A percentile compares a stretch with the other conserved stretches of the same genome.
Conservation (phyloP, 2,329 filamentous ascomycete genomes). For the Alternaria postmessia region DNA sequence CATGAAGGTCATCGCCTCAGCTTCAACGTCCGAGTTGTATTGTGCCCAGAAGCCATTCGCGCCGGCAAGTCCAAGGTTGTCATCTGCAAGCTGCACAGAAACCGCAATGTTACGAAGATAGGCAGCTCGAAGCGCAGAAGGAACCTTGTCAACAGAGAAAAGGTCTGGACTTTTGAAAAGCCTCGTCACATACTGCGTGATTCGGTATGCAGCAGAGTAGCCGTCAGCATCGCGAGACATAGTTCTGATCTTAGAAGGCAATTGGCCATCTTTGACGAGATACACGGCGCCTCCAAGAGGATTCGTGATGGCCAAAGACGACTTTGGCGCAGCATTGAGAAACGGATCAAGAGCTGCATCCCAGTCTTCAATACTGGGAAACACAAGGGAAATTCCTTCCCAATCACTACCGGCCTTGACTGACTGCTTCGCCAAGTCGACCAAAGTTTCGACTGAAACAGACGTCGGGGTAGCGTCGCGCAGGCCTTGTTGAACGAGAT, state of each 20-base stretch:
- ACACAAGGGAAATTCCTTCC: constrained; percentile 56
- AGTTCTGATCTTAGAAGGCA: constrained; percentile 28
- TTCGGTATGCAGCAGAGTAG: constrained; percentile 75
- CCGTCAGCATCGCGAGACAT: constrained; percentile 71
- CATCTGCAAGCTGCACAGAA: constrained; percentile 65
- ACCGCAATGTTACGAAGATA: constrained; percentile 62
- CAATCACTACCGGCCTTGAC: constrained; percentile 45
- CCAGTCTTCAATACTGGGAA: constrained; percentile 74
- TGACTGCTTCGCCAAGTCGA: constrained; percentile 62
- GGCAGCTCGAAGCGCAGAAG: constrained; percentile 22
- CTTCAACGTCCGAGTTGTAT: constrained; percentile 58
- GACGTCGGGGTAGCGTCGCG: constrained; percentile 53
- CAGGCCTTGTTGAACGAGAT: constrained; percentile 62
- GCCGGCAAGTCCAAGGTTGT: constrained; percentile 65
- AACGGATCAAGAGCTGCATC: constrained; percentile 66
- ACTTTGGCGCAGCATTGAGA: constrained; percentile 61
- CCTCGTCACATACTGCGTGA: constrained; percentile 73
- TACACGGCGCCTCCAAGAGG: constrained; percentile 74
- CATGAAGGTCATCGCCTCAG: constrained; percentile 63
- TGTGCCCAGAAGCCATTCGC: constrained; percentile 63
- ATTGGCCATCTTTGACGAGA: constrained; percentile 58
- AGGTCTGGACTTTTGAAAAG: constrained; percentile 60
- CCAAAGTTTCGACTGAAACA: constrained; percentile 63
- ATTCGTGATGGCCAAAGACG: constrained; percentile 77
- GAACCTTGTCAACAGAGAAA: constrained; percentile 45